Evolutionary conservation across 805 yeast genomes (phyloP).

Genomic region (Yarrowia osloensis): DNA sequence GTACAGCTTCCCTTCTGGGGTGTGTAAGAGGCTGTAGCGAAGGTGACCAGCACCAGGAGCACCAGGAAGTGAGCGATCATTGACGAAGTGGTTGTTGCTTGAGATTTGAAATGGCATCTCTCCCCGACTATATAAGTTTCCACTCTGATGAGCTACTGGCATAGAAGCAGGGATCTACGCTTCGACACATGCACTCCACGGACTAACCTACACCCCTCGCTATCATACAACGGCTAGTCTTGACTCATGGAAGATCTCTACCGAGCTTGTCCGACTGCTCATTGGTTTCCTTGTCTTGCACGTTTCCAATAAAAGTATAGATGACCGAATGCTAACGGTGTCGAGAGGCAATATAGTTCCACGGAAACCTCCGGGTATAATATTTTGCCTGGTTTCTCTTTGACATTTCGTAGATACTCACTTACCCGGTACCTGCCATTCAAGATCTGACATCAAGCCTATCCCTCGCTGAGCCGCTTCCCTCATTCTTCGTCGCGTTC

Average conservation of each 20-base stretch:
- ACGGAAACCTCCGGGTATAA: too few relatives aligned
- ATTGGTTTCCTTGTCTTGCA: background rate
- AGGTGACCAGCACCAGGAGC: constrained; percentile 12
- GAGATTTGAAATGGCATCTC: background rate
- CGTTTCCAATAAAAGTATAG: background rate
- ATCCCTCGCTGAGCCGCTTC: too few relatives aligned
- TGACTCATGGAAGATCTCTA: background rate
- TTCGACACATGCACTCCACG: background rate
- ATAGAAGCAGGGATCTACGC: background rate
- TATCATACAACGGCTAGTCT: background rate
- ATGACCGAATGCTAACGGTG: background rate
- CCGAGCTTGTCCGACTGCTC: background rate
- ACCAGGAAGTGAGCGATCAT: constrained; percentile 1
- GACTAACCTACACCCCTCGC: background rate
- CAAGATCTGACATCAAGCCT: background rate
- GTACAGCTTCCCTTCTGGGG: background rate
- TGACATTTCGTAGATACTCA: too few relatives aligned
- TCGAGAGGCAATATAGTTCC: background rate
- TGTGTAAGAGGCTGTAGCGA: background rate
- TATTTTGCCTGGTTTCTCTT: too few relatives aligned
- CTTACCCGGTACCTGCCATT: too few relatives aligned
- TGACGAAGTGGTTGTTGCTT: background rate
- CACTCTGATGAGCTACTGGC: background rate
- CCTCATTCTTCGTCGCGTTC: background rate
- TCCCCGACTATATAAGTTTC: background rate